Base-by-base conservation (phyloP, 228 moss, liverwort and hornwort species). In the Sphagnum fallax region DNA sequence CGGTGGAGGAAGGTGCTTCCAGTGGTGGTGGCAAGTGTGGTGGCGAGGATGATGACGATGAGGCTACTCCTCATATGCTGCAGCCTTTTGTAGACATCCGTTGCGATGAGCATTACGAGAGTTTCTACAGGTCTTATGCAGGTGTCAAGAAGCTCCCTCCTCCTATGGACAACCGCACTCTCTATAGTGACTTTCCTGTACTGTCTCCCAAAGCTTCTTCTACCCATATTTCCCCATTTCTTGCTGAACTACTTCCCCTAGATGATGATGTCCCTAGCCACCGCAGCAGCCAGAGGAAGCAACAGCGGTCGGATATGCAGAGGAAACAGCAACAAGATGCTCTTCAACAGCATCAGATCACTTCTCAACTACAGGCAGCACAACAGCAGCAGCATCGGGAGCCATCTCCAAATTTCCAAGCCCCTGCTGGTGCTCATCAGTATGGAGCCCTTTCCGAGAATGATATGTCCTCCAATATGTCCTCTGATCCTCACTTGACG, bases 1-100 rank as follows among this genome's bases (percentile, higher is more conserved):
- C 80, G 5, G 32, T 32, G 32, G 32, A 32, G 32, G 85, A 82
- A 15, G 81, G 82, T 6, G 9, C 9, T 55, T 55, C 55, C 4
- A 32, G 32, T 32, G 32, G 32, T 32, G 32, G 32, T 32, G 32
- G 32, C 32, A 32, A 32, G 2, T 32, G 32, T 32, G 32, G 32
- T 32, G 90, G 87, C 49, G 88, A 82, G 49, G 16, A 83, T 59
- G 74, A 74, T 10, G 82, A 82, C 4, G 83, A 87, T 49, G 86
- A 87, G 78, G 83, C 83, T 15, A 86, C 95, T 50, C 2, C 32
- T 32, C 32, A 32, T 32, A 12, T 12, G 12, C 93, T 93, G 65
- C 92, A 96, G 66, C 96, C 96, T 58, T 96, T 96, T 66, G 87
- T 91, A n/a, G 96, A 96, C 74, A 93, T 97, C 52, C 93, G 93